Evolutionary conservation across 1,284 basidiomycete species (phyloP).

Genomic region (Cutaneotrichosporon curvatum): DNA sequence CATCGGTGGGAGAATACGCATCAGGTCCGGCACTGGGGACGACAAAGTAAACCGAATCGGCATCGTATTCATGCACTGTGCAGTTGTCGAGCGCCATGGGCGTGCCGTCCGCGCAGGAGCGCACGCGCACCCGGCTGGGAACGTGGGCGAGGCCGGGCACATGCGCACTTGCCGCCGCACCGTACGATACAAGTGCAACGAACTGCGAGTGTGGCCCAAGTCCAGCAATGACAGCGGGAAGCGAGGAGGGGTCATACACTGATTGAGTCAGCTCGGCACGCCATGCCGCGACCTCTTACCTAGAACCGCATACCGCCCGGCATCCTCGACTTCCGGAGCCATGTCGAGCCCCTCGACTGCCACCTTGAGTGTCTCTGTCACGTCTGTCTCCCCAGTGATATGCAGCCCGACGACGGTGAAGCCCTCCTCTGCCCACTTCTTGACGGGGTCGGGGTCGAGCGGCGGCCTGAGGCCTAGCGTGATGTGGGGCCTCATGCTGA

Average conservation of each 20-base stretch:
- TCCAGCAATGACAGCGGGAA: constrained; percentile 8
- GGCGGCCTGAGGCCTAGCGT: constrained; percentile 6
- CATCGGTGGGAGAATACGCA: constrained; percentile 13
- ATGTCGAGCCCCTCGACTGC: constrained; percentile 13
- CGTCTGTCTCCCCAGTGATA: constrained; percentile 10
- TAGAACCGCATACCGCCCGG: constrained; percentile 8
- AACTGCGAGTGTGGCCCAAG: constrained; percentile 3
- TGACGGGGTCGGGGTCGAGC: constrained; percentile 18
- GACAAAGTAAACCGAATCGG: constrained; percentile 15
- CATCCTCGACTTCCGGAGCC: constrained; percentile 3
- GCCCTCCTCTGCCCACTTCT: constrained; percentile 22
- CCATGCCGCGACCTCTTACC: constrained; percentile 9
- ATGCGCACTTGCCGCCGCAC: constrained; percentile 4
- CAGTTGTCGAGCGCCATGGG: neutral
- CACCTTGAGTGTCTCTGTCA: constrained; percentile 6
- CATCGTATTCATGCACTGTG: constrained; percentile 4
- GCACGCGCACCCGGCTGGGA: constrained; percentile 3
- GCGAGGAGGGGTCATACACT: constrained; percentile 18
- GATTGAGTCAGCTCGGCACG: neutral
- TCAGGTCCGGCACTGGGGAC: constrained; percentile 16
- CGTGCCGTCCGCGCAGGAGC: neutral
- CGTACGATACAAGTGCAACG: constrained; percentile 14
- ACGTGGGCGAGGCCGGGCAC: constrained; percentile 12
- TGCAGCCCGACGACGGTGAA: constrained; percentile 13
- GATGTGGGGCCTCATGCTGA: constrained; percentile 11